These are phyloP conservation scores for Nakazawaea anatomiae DNA, from an alignment of 805 yeast species.

Conservation along the genomic window DNA sequence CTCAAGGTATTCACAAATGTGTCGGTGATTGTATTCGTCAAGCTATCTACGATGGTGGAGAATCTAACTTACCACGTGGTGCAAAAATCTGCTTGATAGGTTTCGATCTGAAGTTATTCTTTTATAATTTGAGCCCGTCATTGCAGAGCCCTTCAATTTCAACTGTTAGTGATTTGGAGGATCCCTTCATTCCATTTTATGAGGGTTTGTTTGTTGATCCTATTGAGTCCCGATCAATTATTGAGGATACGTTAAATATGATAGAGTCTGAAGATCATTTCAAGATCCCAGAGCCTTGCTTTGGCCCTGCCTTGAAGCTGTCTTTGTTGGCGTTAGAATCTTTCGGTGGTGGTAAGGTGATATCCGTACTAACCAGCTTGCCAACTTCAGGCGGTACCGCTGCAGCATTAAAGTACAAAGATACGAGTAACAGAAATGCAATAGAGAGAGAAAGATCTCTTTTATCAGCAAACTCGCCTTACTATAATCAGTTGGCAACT, in stretches of 20 bases:
- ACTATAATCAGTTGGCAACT: conserved; percentile 53
- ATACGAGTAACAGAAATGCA: conserved; percentile 24
- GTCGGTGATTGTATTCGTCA: conserved; percentile 67
- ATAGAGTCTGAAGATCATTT: conserved; percentile 42
- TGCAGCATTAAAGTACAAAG: conserved; percentile 53
- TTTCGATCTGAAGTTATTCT: conserved; percentile 66
- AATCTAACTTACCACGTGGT: conserved; percentile 29
- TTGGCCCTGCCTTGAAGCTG: conserved; percentile 71
- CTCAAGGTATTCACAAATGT: conserved; percentile 54
- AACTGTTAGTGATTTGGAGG: conserved; percentile 64
- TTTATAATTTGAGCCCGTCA: conserved; percentile 58
- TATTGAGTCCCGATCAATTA: conserved; percentile 50
- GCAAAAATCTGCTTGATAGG: conserved; percentile 66
- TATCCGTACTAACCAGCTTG: conserved; percentile 56
- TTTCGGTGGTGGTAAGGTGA: conserved; percentile 81
- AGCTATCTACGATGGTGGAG: conserved; percentile 32
- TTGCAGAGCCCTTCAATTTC: conserved; percentile 51
- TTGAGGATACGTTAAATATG: conserved; percentile 61
- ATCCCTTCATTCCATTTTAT: conserved; percentile 76
- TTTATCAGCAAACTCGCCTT: conserved; percentile 54
- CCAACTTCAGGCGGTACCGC: conserved; percentile 88
- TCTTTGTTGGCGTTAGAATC: conserved; percentile 56
- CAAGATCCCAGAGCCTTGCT: conserved; percentile 56
- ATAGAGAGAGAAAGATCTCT: conserved; percentile 40
- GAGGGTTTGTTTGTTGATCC: conserved; percentile 81